phyloP scores from a whole-genome alignment of 768 basidiomycete species.

The Mycena vitilis region DNA sequence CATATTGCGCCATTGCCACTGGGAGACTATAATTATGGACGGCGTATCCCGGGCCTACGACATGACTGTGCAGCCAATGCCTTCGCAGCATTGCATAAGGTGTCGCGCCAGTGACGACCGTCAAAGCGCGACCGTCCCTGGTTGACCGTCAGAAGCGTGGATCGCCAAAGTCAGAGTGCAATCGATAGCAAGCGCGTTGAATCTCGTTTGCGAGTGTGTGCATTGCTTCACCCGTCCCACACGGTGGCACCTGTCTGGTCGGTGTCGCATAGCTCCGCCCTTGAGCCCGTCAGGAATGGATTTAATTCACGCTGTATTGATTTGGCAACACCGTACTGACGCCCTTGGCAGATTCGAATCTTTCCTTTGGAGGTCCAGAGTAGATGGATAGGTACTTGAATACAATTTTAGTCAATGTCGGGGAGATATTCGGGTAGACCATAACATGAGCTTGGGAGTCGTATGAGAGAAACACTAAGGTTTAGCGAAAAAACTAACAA shows the following conservation, averaged over 20 bases:
- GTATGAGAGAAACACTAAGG: no score
- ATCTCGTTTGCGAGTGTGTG: not conserved
- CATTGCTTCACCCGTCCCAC: not conserved
- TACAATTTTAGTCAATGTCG: no score
- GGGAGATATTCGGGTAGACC: no score
- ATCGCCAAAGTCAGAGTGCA: not conserved
- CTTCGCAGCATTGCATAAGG: not conserved
- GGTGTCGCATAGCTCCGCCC: not conserved
- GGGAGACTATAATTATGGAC: not conserved
- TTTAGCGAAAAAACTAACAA: no score
- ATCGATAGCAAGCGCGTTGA: not conserved
- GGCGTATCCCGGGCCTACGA: not conserved
- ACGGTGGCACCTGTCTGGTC: not conserved
- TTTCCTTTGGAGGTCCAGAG: not conserved
- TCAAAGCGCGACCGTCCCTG: not conserved
- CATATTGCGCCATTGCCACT: not conserved
- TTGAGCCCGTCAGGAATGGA: not conserved
- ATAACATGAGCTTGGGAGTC: no score
- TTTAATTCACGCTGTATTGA: not conserved
- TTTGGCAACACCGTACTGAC: not conserved
- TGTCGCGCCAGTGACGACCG: not conserved
- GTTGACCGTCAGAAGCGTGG: no score
- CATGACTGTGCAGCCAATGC: not conserved
- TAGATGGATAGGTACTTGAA: no score
- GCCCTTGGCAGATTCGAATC: not conserved